A percentile compares a stretch with the other conserved stretches of the same genome.
phyloP scores from a whole-genome alignment of 106 monocot genomes.

The Phalaenopsis equestris region DNA sequence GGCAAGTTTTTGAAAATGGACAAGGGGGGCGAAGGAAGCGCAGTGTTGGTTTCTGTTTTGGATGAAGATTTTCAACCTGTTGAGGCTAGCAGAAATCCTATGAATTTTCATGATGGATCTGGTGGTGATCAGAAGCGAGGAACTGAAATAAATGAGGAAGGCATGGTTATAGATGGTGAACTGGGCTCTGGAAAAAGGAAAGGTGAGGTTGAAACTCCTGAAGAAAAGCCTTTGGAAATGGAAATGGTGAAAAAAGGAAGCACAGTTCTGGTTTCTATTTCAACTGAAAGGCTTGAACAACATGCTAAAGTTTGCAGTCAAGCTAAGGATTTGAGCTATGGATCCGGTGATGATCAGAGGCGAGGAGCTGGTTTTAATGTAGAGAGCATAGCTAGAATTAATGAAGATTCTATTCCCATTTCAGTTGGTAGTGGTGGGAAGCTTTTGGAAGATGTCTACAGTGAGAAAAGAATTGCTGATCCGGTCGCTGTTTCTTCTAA shows the following conservation, averaged over 20 bases:
- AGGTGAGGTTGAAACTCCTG: not conserved
- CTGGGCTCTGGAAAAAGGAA: not conserved
- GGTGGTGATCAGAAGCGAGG: not conserved
- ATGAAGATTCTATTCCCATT: not conserved
- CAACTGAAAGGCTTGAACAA: not conserved
- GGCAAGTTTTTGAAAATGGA: not conserved
- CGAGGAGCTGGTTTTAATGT: not conserved
- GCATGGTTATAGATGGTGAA: slow-evolving; percentile 3
- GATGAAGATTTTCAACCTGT: not conserved
- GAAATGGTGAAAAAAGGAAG: not conserved
- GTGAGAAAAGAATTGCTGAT: not conserved
- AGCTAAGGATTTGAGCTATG: not conserved
- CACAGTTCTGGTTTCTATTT: not conserved
- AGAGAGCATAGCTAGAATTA: not conserved
- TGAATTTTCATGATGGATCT: not conserved
- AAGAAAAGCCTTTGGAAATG: not conserved
- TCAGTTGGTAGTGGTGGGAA: not conserved
- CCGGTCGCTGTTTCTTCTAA: not conserved
- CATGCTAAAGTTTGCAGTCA: not conserved
- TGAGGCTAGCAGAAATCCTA: not conserved
- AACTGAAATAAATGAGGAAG: not conserved
- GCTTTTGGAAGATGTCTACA: not conserved
- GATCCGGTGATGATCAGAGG: not conserved
- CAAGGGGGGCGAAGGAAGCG: not conserved
- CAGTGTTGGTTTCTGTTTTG: not conserved